A percentile compares a stretch with the other conserved stretches of the same genome.
Conservation (phyloP, 2,329 filamentous ascomycete genomes). For the Colletotrichum sp. region DNA sequence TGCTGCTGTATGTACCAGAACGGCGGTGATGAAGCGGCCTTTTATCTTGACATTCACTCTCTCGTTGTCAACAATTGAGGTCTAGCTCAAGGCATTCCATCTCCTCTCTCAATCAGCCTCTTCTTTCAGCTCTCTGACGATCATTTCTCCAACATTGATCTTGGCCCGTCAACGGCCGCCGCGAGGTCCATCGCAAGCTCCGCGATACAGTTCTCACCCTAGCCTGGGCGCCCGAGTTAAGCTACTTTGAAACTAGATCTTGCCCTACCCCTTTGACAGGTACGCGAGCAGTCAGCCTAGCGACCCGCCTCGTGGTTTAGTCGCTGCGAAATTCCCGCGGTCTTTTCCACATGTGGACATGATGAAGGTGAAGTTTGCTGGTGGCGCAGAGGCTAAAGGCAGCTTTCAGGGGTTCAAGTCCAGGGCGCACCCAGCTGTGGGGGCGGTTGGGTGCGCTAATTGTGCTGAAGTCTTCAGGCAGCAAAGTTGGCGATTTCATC, state of each 20-base stretch:
- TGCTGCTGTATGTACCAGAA: background rate
- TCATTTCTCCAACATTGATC: background rate
- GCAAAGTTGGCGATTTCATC: background rate
- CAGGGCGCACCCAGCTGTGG: background rate
- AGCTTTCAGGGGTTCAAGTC: background rate
- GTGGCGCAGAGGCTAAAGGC: background rate
- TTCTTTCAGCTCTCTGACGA: background rate
- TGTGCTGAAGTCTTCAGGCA: background rate
- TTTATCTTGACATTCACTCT: background rate
- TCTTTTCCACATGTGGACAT: constrained; percentile 1
- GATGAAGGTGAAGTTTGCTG: background rate
- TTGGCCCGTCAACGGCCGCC: constrained; percentile 1
- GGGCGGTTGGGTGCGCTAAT: background rate
- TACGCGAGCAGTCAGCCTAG: background rate
- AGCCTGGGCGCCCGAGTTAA: background rate
- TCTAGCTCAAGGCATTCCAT: background rate
- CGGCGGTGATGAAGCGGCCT: background rate
- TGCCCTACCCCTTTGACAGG: background rate
- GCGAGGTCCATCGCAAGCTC: background rate
- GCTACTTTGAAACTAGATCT: background rate
- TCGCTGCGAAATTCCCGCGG: background rate
- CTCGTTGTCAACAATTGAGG: background rate
- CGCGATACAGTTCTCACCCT: background rate
- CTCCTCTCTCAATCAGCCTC: background rate
- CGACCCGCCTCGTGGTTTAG: background rate